Percentiles rank a stretch among this genome's conserved stretches.
These are phyloP conservation scores for Camellia japonica DNA, from an alignment of 148 eudicot species.

Conservation along the genomic window DNA sequence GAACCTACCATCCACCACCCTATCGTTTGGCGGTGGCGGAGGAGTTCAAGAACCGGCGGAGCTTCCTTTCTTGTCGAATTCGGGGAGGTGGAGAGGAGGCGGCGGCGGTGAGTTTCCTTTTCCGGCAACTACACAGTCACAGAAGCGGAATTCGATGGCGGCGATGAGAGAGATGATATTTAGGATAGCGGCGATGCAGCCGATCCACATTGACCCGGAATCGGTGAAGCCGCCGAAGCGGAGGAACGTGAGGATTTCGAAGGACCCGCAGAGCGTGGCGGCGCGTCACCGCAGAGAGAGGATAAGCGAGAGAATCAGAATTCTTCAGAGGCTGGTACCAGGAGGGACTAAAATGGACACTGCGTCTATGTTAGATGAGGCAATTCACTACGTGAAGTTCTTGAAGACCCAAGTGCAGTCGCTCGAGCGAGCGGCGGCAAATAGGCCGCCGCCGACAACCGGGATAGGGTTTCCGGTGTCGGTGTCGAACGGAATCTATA, in stretches of 20 bases:
- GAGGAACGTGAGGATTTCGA: conserved; percentile 73
- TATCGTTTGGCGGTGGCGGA: conserved; percentile 11
- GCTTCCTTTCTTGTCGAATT: not conserved
- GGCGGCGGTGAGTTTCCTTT: conserved; percentile 20
- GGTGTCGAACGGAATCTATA: conserved; percentile 30
- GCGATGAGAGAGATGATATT: conserved; percentile 92
- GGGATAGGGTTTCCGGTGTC: conserved; percentile 49
- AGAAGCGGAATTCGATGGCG: conserved; percentile 53
- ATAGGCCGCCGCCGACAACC: conserved; percentile 14
- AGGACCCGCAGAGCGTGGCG: conserved; percentile 86
- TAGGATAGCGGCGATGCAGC: conserved; percentile 87
- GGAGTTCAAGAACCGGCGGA: not conserved
- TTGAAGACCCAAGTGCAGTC: conserved; percentile 76
- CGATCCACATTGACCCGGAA: conserved; percentile 82
- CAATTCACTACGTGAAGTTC: conserved; percentile 80
- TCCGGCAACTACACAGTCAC: conserved; percentile 1
- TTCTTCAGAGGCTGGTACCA: conserved; percentile 77
- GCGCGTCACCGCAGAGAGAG: conserved; percentile 80
- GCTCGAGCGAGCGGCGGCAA: conserved; percentile 47
- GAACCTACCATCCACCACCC: conserved; percentile 21
- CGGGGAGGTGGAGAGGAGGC: conserved; percentile 1
- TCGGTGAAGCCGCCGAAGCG: conserved; percentile 75
- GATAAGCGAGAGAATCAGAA: conserved; percentile 76
- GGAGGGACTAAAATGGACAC: conserved; percentile 95
- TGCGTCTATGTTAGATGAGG: conserved; percentile 88